A percentile compares a stretch with the other conserved stretches of the same genome.
phyloP scores from a whole-genome alignment of 176 grass and related monocot genomes.

The Dactylis glomerata region DNA sequence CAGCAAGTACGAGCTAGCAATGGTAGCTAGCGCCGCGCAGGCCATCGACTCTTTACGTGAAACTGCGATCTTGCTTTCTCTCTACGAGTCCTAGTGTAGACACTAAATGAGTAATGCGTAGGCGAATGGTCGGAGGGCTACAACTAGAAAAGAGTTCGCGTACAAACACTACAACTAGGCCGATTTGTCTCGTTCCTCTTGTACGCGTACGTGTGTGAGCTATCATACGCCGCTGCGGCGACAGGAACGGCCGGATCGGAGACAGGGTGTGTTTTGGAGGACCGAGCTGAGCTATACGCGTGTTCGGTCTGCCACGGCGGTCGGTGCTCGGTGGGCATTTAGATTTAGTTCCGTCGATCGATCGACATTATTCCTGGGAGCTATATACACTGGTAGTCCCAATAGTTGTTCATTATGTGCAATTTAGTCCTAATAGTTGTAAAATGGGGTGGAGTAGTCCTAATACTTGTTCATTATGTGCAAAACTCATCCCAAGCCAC shows the following conservation, averaged over 20 bases:
- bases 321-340: too few relatives aligned
- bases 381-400: too few relatives aligned
- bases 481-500: too few relatives aligned
- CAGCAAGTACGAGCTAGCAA: not conserved
- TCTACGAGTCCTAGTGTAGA: not conserved
- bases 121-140: not conserved
- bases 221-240: not conserved
- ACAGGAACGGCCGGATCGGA: not conserved
- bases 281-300: not conserved
- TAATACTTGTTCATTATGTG: too few relatives aligned
- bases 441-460: too few relatives aligned
- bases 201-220: not conserved
- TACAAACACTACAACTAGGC: too few relatives aligned
- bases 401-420: too few relatives aligned
- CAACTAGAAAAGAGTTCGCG: too few relatives aligned
- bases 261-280: not conserved
- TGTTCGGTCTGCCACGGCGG: too few relatives aligned
- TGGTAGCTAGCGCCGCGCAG: not conserved
- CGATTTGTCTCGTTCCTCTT: not conserved
- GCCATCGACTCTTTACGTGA: not conserved
- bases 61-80: not conserved
- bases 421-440: too few relatives aligned
- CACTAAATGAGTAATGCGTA: not conserved
- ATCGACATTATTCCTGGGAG: too few relatives aligned
- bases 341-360: too few relatives aligned